Base-by-base conservation (phyloP, 768 basidiomycete genomes). In the Boletus subparvulus region DNA sequence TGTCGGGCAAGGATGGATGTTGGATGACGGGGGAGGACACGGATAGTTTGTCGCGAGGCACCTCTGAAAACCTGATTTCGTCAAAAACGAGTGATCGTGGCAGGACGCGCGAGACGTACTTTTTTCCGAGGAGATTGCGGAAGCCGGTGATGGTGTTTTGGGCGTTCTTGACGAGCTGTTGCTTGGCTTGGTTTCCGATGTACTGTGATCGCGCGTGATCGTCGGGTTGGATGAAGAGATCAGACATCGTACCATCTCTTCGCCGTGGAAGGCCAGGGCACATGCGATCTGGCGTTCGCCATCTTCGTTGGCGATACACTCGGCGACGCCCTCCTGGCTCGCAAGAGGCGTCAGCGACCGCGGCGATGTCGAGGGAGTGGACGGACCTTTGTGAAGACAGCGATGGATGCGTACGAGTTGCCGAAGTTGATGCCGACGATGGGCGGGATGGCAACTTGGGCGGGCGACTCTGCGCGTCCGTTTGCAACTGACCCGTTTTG, bases 241-340 rank as follows among this genome's bases (percentile, higher is more conserved):
- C 14, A 59, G 28, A 33, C 26, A 47, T n/a, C 88, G 64, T 67
- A 93, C 94, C 70, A 88, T 85, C 72, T 98, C 90, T 72, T 96
- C 92, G 28, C 93, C 94, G 40, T 85, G 84, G 71, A 96, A 98
- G 0, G 94, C 84, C 52, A 98, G 78, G 28, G 94, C 94, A 69
- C 92, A 93, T 0, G 94, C 94, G 66, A 99, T 98, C 76, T 99
- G 96, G 33, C 97, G 88, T 69, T 98, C 96, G 32, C 97, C 96
- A 70, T 98, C 96, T 70, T 98, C 95, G 70, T 98, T 98, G 6
- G 95, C 97, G 58, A 98, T 98, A 70, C 92, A 96, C 68, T 94
- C 92, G 42, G 95, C 88, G 32, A 90, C 78, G 13, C 92, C 92
- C 74, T 97, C 94, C 93, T 95, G 60, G 35, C 32, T 54, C 49